These are phyloP conservation scores for Parastagonospora nodorum DNA, from an alignment of 2,329 filamentous ascomycete species.

Conservation along the genomic window DNA sequence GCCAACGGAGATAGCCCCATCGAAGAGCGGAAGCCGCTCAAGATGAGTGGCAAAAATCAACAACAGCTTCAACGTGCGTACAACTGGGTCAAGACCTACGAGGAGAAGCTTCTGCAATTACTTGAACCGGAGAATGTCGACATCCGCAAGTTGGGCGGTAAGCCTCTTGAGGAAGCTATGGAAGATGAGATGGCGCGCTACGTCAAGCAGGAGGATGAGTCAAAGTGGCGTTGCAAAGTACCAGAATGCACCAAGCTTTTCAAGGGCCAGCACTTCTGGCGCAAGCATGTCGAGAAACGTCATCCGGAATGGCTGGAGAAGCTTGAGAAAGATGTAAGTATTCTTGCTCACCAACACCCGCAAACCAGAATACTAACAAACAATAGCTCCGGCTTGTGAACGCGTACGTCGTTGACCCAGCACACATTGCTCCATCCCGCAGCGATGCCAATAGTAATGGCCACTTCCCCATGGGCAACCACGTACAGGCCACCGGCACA, in stretches of 20 bases:
- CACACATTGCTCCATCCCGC: constrained; percentile 90
- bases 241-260: constrained; percentile 96
- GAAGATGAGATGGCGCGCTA: constrained; percentile 85
- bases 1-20: constrained; percentile 68
- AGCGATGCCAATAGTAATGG: constrained; percentile 95
- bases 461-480: constrained; percentile 84
- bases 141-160: constrained; percentile 87
- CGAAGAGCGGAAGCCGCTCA: constrained; percentile 72
- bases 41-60: constrained; percentile 75
- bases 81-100: constrained; percentile 99
- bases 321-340: constrained; percentile 79
- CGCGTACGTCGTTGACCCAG: constrained; percentile 89
- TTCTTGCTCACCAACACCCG: not conserved
- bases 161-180: constrained; percentile 80
- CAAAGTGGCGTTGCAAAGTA: constrained; percentile 95
- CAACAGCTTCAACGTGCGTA: constrained; percentile 93
- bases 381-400: constrained; percentile 85
- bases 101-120: constrained; percentile 93
- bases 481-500: constrained; percentile 74
- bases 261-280: constrained; percentile 97
- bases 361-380: constrained; percentile 10
- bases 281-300: constrained; percentile 96
- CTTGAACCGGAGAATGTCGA: constrained; percentile 88
- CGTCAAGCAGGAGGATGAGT: constrained; percentile 96
- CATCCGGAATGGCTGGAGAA: constrained; percentile 85